These are phyloP conservation scores for Cryptococcus sp. DNA, from an alignment of 1,284 basidiomycete genomes.

Conservation along the genomic window DNA sequence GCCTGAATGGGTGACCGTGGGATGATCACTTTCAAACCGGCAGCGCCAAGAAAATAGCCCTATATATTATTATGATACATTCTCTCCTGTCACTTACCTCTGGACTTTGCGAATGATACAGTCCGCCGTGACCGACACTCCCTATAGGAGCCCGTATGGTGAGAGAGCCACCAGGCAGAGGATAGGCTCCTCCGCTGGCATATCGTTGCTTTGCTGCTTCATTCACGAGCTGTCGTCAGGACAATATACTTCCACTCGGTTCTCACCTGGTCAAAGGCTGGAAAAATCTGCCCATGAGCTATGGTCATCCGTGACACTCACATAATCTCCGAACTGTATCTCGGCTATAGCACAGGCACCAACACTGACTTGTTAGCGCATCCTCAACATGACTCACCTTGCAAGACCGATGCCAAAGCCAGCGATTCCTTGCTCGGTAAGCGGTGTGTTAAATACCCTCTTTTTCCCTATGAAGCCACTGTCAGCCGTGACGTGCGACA, in stretches of 20 bases:
- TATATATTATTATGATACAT: slow-evolving; percentile 11
- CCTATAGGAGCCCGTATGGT: slow-evolving; percentile 87
- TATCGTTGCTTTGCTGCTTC: slow-evolving; percentile 93
- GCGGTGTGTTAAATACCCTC: slow-evolving; percentile 91
- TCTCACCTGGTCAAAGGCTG: slow-evolving; percentile 83
- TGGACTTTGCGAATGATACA: slow-evolving; percentile 92
- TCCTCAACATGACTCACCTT: too few species aligned
- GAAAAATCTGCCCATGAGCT: slow-evolving; percentile 65
- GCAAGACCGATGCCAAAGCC: slow-evolving; percentile 93
- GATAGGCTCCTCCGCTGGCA: slow-evolving; percentile 78
- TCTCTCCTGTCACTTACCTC: slow-evolving; percentile 55
- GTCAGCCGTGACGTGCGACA: background rate
- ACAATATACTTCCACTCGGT: background rate
- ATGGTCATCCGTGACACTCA: slow-evolving; percentile 17
- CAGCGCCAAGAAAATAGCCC: slow-evolving; percentile 87
- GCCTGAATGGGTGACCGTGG: slow-evolving; percentile 92
- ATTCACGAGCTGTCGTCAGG: slow-evolving; percentile 72
- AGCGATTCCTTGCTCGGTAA: slow-evolving; percentile 92
- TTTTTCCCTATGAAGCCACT: slow-evolving; percentile 64
- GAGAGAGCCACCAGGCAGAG: slow-evolving; percentile 66
- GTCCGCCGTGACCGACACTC: slow-evolving; percentile 87
- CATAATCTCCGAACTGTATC: slow-evolving; percentile 64
- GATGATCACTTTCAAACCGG: slow-evolving; percentile 89
- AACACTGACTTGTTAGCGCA: slow-evolving; percentile 59
- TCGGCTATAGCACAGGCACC: slow-evolving; percentile 94